Conservation (phyloP, 1,139 yeast species). For the Candida sp. region DNA sequence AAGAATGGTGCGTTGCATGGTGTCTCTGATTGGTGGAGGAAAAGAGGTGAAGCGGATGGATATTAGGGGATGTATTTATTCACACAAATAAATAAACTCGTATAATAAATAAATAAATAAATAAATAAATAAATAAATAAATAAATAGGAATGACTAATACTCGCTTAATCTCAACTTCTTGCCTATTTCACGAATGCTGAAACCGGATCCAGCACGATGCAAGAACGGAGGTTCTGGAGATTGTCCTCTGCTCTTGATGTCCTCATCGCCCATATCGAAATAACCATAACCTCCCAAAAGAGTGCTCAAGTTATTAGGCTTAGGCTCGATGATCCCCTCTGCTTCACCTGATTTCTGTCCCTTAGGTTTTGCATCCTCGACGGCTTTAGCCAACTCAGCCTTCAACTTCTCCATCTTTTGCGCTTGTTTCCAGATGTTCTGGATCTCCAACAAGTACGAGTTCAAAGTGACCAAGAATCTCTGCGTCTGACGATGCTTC, state of each 20-base stretch:
- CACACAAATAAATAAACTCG: slow-evolving; percentile 5
- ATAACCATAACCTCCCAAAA: slow-evolving; percentile 83
- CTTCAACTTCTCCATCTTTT: slow-evolving; percentile 14
- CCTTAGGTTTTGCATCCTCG: too few relatives aligned
- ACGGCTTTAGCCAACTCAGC: slow-evolving; percentile 1
- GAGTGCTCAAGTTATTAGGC: slow-evolving; percentile 39
- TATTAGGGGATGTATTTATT: slow-evolving; percentile 21
- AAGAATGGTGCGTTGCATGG: slow-evolving; percentile 29
- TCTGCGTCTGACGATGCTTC: slow-evolving; percentile 86
- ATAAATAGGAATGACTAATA: slow-evolving; percentile 37
- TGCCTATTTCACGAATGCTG: slow-evolving; percentile 67
- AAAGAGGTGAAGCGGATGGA: slow-evolving; percentile 46
- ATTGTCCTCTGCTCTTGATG: slow-evolving; percentile 69
- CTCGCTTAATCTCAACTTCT: slow-evolving; percentile 75
- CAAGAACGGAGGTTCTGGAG: slow-evolving; percentile 69
- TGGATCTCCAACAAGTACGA: slow-evolving; percentile 68
- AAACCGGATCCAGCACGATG: slow-evolving; percentile 49
- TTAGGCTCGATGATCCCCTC: slow-evolving; percentile 13
- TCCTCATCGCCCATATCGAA: slow-evolving; percentile 75
- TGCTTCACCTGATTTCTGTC: not conserved
- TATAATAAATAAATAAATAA: slow-evolving; percentile 9
- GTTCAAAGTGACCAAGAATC: slow-evolving; percentile 78
- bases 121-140: slow-evolving; percentile 10
- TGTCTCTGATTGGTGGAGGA: slow-evolving; percentile 51
- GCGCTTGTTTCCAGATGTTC: slow-evolving; percentile 53